Conservation (phyloP, 1,284 basidiomycete genomes). For the Lentinula novae-zelandiae region DNA sequence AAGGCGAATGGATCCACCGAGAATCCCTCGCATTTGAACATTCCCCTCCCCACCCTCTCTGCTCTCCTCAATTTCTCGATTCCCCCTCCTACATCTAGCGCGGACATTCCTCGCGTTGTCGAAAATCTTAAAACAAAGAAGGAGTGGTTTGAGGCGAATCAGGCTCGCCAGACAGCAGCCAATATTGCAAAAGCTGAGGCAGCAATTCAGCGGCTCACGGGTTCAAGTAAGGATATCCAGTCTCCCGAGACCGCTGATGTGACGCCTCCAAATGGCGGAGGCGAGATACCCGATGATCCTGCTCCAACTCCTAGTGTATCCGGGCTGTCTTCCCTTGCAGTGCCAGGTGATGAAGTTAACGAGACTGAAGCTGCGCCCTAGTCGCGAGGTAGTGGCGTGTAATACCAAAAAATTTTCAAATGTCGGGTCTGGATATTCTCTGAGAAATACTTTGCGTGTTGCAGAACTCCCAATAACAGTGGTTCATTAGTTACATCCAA, state of each 20-base stretch:
- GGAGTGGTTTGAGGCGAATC: slow-evolving; percentile 87
- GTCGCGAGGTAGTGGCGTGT: neutral
- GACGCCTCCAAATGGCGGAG: slow-evolving; percentile 39
- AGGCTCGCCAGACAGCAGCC: slow-evolving; percentile 62
- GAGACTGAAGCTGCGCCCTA: slow-evolving; percentile 28
- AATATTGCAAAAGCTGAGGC: slow-evolving; percentile 77
- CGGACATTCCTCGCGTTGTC: slow-evolving; percentile 82
- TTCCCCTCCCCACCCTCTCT: slow-evolving; percentile 83
- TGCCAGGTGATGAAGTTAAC: slow-evolving; percentile 39
- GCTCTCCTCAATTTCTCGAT: slow-evolving; percentile 90
- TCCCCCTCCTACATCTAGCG: slow-evolving; percentile 76
- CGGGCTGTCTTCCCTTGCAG: slow-evolving; percentile 25
- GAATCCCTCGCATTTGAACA: slow-evolving; percentile 55
- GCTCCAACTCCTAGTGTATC: slow-evolving; percentile 37
- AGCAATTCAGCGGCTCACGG: slow-evolving; percentile 69
- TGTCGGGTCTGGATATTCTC: neutral
- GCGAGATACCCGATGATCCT: slow-evolving; percentile 48
- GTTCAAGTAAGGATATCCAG: slow-evolving; percentile 41
- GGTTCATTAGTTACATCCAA: no score
- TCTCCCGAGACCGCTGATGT: slow-evolving; percentile 31
- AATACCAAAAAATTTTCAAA: neutral
- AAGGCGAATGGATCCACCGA: slow-evolving; percentile 40
- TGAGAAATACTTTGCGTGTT: neutral
- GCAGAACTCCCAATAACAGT: no score
- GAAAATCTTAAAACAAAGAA: slow-evolving; percentile 94